A percentile compares a stretch with the other conserved stretches of the same genome.
Evolutionary conservation across 2,329 filamentous ascomycete species (phyloP).

Genomic region (Fusarium sp.): DNA sequence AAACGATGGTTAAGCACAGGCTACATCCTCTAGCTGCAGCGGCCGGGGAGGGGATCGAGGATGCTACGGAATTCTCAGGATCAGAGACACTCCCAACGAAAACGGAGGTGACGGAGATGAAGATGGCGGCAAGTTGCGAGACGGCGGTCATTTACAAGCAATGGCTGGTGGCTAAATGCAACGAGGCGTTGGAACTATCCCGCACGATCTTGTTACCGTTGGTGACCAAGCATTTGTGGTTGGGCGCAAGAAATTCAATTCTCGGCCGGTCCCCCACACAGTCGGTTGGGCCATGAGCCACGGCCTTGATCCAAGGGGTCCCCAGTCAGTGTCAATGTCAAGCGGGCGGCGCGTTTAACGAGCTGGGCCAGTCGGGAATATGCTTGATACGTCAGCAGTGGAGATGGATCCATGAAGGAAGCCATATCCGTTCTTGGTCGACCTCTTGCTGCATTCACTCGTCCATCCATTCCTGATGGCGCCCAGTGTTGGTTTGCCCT

Average conservation of each 20-base stretch:
- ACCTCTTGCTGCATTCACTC: neutral
- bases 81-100: neutral
- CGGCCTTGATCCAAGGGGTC: conserved; percentile 16
- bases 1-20: conserved; percentile 18
- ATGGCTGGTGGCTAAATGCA: conserved; percentile 5
- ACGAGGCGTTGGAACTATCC: conserved; percentile 16
- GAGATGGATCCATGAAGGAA: conserved; percentile 14
- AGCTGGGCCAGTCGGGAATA: conserved; percentile 14
- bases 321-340: neutral
- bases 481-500: conserved; percentile 1
- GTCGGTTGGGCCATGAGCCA: conserved; percentile 17
- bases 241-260: conserved; percentile 10
- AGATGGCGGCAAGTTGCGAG: neutral
- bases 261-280: conserved; percentile 36
- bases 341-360: conserved; percentile 17
- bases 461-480: neutral
- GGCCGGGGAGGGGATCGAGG: neutral
- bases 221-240: conserved; percentile 27
- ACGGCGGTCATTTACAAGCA: neutral
- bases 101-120: conserved; percentile 2
- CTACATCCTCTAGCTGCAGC: neutral
- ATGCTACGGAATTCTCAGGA: conserved; percentile 5
- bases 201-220: conserved; percentile 16
- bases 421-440: neutral
- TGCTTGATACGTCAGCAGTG: conserved; percentile 40